phyloP scores from a whole-genome alignment of 768 basidiomycete genomes.

The Rhizopogon vinicolor region DNA sequence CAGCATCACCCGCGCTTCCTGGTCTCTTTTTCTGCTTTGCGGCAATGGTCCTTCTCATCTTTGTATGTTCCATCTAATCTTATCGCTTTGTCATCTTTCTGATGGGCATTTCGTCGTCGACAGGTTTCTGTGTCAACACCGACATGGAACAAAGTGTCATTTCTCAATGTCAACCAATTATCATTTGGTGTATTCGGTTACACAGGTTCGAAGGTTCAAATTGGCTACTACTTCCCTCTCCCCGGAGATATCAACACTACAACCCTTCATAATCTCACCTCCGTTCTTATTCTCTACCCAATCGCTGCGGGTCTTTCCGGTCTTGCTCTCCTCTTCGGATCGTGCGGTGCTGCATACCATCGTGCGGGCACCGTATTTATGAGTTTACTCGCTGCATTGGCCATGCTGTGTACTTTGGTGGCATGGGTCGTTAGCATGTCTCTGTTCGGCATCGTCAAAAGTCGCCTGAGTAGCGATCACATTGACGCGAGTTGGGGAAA shows the following conservation, averaged over 20 bases:
- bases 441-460: constrained; percentile 68
- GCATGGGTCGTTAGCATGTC: constrained; percentile 77
- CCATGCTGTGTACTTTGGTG: constrained; percentile 61
- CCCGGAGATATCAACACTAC: constrained; percentile 35
- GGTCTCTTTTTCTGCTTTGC: constrained; percentile 70
- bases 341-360: constrained; percentile 60
- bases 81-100: constrained; percentile 2
- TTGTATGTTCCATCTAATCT: constrained; percentile 41
- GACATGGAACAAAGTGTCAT: constrained; percentile 68
- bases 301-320: constrained; percentile 68
- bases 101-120: neutral
- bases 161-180: constrained; percentile 50
- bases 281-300: constrained; percentile 72
- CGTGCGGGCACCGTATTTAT: constrained; percentile 75
- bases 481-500: constrained; percentile 61
- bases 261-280: constrained; percentile 67
- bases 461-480: constrained; percentile 47
- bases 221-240: constrained; percentile 56
- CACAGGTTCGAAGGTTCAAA: constrained; percentile 46
- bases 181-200: constrained; percentile 78
- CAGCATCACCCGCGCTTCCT: constrained; percentile 57
- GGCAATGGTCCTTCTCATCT: constrained; percentile 64
- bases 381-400: constrained; percentile 63
- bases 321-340: constrained; percentile 60
- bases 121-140: constrained; percentile 72